Conservation (phyloP, 345 rosid species). For the Balakata baccata region DNA sequence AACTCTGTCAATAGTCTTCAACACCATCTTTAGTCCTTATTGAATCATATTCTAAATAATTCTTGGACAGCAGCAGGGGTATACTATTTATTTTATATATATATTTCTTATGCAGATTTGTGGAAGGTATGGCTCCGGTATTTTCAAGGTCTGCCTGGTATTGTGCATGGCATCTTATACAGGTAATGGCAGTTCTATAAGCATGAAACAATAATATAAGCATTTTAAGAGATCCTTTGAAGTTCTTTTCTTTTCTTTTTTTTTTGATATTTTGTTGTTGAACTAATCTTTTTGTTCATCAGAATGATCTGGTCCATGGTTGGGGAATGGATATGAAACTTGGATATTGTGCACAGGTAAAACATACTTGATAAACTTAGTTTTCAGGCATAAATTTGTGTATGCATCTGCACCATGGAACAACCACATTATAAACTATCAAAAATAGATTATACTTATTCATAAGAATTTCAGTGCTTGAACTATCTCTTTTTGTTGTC, state of each 20-base stretch:
- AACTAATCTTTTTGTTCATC: conserved; percentile 16
- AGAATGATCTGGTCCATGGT: conserved; percentile 97
- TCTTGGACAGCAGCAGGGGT: neutral
- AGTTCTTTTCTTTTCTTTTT: too few species aligned
- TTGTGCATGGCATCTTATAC: conserved; percentile 99
- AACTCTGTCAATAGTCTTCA: neutral
- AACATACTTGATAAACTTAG: neutral
- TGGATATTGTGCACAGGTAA: conserved; percentile 96
- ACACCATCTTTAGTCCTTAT: neutral
- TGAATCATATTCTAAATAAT: neutral
- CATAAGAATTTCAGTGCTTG: neutral
- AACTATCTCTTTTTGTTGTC: neutral
- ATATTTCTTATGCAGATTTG: conserved; percentile 54
- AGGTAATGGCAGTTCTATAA: conserved; percentile 56
- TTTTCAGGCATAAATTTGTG: neutral
- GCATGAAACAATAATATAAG: neutral
- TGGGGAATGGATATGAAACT: conserved; percentile 99
- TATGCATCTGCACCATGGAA: neutral
- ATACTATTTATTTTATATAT: conserved; percentile 10
- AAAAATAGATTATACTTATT: neutral
- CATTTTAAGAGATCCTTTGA: neutral
- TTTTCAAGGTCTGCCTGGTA: conserved; percentile 98
- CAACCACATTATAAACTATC: neutral
- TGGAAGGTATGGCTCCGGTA: conserved; percentile 99
- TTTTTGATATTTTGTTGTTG: neutral